These are phyloP conservation scores for Phytophthora nicotianae DNA, from an alignment of 352 stramenopile genomes.

Conservation along the genomic window DNA sequence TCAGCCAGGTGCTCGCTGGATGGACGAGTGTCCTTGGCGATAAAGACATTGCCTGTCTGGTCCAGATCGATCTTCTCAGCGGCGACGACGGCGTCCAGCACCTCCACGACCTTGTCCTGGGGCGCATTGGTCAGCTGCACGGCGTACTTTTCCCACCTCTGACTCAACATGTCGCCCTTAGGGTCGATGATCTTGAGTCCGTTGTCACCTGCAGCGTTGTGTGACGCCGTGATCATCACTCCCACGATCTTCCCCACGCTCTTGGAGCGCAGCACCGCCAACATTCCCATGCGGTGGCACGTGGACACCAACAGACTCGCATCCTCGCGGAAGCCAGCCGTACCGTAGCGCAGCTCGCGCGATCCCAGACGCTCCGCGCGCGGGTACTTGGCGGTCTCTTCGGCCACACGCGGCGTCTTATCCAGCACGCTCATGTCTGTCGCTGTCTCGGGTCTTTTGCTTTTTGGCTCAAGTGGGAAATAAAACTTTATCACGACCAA, in stretches of 20 bases:
- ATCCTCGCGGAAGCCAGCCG: slow-evolving; percentile 95
- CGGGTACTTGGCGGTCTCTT: slow-evolving; percentile 77
- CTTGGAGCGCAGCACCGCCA: slow-evolving; percentile 82
- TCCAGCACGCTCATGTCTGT: slow-evolving; percentile 67
- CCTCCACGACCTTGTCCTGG: slow-evolving; percentile 84
- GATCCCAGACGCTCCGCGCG: slow-evolving; percentile 46
- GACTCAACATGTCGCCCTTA: slow-evolving; percentile 92
- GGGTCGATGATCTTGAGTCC: slow-evolving; percentile 95
- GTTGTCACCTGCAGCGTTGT: slow-evolving; percentile 94
- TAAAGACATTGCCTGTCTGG: slow-evolving; percentile 85
- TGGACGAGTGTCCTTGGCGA: slow-evolving; percentile 93
- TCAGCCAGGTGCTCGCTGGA: slow-evolving; percentile 87
- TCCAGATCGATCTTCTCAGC: slow-evolving; percentile 86
- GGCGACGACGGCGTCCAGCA: slow-evolving; percentile 72
- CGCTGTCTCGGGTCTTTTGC: slow-evolving; percentile 29
- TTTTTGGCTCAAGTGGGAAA: slow-evolving; percentile 16
- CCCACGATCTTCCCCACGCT: slow-evolving; percentile 85
- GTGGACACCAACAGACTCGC: slow-evolving; percentile 89
- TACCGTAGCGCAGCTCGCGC: slow-evolving; percentile 90
- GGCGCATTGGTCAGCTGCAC: slow-evolving; percentile 82
- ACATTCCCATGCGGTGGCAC: slow-evolving; percentile 94
- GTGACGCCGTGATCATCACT: slow-evolving; percentile 95
- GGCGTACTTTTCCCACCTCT: slow-evolving; percentile 91
- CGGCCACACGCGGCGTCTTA: slow-evolving; percentile 80
- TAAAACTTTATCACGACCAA: slow-evolving; percentile 4